phyloP scores from a whole-genome alignment of 108 stramenopile genomes.

The Discostella pseudostelligera region DNA sequence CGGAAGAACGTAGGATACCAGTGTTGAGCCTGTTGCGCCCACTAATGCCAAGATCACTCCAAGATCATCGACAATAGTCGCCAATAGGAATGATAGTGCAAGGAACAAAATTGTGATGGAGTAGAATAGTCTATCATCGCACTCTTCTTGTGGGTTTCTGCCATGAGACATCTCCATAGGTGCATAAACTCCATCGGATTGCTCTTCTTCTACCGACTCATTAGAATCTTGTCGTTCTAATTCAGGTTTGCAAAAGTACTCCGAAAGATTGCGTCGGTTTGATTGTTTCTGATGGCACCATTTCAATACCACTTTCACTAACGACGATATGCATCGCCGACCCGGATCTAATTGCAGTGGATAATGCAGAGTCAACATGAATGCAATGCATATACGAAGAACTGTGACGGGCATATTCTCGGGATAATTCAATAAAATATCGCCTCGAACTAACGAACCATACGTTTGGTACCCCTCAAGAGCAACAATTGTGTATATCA shows the following conservation, averaged over 20 bases:
- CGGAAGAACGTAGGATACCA: constrained; percentile 68
- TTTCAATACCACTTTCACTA: constrained; percentile 30
- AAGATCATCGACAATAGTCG: constrained; percentile 52
- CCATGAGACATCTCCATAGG: constrained; percentile 3
- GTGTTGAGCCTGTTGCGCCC: constrained; percentile 71
- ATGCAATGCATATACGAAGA: constrained; percentile 57
- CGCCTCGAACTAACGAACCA: constrained; percentile 53
- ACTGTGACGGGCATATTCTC: constrained; percentile 48
- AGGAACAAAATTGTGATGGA: constrained; percentile 52
- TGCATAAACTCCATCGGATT: not conserved
- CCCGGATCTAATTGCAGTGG: constrained; percentile 66
- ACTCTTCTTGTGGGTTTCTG: not conserved
- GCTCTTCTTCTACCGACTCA: not conserved
- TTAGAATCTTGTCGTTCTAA: not conserved
- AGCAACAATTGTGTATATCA: constrained; percentile 55
- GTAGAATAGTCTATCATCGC: constrained; percentile 30
- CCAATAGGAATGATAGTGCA: constrained; percentile 44
- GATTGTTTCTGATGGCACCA: constrained; percentile 12
- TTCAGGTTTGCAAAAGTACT: constrained; percentile 7
- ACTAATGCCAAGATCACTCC: constrained; percentile 61
- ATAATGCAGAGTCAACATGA: constrained; percentile 60
- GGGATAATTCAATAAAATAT: constrained; percentile 72
- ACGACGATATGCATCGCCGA: constrained; percentile 46
- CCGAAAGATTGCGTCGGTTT: not conserved
- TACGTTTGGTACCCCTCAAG: constrained; percentile 64